Evolutionary conservation across 2,329 filamentous ascomycete species (phyloP).

Genomic region (Alternaria rosae): DNA sequence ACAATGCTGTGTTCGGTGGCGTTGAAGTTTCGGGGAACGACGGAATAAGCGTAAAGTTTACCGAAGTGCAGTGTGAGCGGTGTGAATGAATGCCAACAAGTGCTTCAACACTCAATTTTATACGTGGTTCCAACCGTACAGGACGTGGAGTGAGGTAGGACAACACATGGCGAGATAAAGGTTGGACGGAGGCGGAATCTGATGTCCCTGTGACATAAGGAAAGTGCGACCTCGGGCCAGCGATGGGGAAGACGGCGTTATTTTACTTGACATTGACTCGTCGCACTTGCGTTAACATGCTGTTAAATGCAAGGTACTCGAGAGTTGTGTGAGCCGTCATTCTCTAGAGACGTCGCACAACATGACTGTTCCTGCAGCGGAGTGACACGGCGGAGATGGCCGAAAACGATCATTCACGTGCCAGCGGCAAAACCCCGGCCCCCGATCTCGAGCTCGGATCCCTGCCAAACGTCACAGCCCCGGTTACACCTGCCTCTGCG

Average conservation of each 20-base stretch:
- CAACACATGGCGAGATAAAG: constrained; percentile 26
- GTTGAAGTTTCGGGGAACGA: constrained; percentile 20
- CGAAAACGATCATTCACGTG: constrained; percentile 22
- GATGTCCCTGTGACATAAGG: constrained; percentile 15
- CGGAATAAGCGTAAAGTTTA: constrained; percentile 14
- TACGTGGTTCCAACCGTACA: constrained; percentile 37
- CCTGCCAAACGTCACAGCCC: constrained; percentile 26
- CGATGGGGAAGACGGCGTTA: neutral
- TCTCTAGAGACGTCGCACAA: constrained; percentile 5
- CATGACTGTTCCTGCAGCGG: constrained; percentile 17
- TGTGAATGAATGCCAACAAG: constrained; percentile 35
- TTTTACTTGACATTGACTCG: neutral
- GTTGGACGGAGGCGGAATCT: constrained; percentile 8
- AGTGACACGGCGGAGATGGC: constrained; percentile 9
- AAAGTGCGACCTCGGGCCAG: neutral
- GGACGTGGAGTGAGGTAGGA: constrained; percentile 42
- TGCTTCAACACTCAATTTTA: constrained; percentile 30
- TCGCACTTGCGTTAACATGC: neutral
- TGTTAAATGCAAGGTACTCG: neutral
- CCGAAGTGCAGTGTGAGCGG: constrained; percentile 28
- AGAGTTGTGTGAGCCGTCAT: neutral
- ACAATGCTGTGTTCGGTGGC: constrained; percentile 1
- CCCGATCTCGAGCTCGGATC: constrained; percentile 18
- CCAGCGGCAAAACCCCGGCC: constrained; percentile 1
- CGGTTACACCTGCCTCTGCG: constrained; percentile 19